Conservation (phyloP, 2,329 filamentous ascomycete species). For the Passalora sequoiae region DNA sequence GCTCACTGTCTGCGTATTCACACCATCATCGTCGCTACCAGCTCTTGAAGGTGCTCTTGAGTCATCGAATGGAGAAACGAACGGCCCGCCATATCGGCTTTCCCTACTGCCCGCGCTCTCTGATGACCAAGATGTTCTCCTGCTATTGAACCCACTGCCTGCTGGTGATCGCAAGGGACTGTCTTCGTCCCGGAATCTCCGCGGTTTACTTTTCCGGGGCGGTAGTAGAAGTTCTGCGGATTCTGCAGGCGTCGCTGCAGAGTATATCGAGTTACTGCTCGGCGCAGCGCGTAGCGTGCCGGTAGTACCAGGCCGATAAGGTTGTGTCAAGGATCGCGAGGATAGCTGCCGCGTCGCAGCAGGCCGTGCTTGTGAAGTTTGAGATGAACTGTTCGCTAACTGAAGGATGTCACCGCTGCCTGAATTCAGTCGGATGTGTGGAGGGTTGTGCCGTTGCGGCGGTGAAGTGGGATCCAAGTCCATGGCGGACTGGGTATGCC, state of each 20-base stretch:
- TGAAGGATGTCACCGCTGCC: conserved; percentile 51
- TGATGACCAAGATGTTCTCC: conserved; percentile 62
- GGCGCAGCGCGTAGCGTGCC: conserved; percentile 27
- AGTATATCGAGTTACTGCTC: conserved; percentile 24
- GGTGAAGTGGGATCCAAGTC: conserved; percentile 19
- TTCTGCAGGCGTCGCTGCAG: conserved; percentile 32
- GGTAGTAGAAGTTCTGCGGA: conserved; percentile 50
- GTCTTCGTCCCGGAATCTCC: conserved; percentile 50
- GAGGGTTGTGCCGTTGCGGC: conserved; percentile 36
- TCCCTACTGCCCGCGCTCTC: conserved; percentile 51
- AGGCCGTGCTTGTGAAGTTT: conserved; percentile 29
- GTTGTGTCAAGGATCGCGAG: conserved; percentile 42
- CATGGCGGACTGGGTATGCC: conserved; percentile 10
- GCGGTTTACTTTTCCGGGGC: conserved; percentile 45
- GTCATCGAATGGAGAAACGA: conserved; percentile 55
- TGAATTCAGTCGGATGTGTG: conserved; percentile 62
- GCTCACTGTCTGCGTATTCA: conserved; percentile 68
- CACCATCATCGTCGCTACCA: conserved; percentile 59
- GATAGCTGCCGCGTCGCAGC: conserved; percentile 39
- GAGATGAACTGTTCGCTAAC: conserved; percentile 28
- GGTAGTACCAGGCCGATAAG: conserved; percentile 35
- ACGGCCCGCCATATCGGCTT: conserved; percentile 46
- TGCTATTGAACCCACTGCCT: conserved; percentile 51
- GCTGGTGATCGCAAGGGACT: conserved; percentile 48
- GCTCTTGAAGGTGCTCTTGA: conserved; percentile 54